Conservation (phyloP, 164 flowering plant genomes). For the Chloranthus sessilifolius region DNA sequence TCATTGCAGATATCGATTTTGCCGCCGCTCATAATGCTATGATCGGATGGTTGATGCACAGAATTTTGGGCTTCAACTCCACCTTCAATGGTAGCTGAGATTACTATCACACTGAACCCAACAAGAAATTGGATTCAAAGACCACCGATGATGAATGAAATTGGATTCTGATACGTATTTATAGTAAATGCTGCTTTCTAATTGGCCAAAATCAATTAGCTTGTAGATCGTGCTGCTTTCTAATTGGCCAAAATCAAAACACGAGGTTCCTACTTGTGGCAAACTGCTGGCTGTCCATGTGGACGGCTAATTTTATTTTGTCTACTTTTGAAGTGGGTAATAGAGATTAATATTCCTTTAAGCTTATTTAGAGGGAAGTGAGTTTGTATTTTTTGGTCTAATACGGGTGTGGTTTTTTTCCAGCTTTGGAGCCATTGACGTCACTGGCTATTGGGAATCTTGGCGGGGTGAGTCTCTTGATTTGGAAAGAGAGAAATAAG, state of each 20-base stretch:
- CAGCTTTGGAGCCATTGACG: background rate
- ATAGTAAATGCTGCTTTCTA: background rate
- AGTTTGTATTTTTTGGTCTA: background rate
- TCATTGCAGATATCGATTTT: too few relatives aligned
- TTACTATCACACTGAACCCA: background rate
- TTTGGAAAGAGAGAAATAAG: background rate
- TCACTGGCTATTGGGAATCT: background rate
- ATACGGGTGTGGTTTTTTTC: conserved; percentile 9
- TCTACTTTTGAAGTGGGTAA: too few relatives aligned
- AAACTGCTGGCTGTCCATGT: conserved; percentile 2
- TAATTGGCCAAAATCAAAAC: conserved; percentile 13
- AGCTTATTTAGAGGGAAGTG: too few relatives aligned
- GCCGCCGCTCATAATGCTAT: too few relatives aligned
- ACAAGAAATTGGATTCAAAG: too few relatives aligned
- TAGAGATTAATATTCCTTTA: too few relatives aligned
- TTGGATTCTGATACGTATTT: conserved; percentile 4
- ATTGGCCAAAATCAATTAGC: background rate
- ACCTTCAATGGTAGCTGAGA: conserved; percentile 3
- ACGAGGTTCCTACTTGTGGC: conserved; percentile 16
- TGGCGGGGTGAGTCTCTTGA: background rate
- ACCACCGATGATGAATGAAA: too few relatives aligned
- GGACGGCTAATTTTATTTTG: background rate
- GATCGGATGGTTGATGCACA: too few relatives aligned
- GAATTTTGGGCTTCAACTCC: conserved; percentile 6
- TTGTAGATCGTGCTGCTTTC: background rate